Evolutionary conservation across 495 filamentous ascomycete genomes (phyloP), one percentile per base, ranked within the genome.

Genomic region (Opeltia flavorubescens): DNA sequence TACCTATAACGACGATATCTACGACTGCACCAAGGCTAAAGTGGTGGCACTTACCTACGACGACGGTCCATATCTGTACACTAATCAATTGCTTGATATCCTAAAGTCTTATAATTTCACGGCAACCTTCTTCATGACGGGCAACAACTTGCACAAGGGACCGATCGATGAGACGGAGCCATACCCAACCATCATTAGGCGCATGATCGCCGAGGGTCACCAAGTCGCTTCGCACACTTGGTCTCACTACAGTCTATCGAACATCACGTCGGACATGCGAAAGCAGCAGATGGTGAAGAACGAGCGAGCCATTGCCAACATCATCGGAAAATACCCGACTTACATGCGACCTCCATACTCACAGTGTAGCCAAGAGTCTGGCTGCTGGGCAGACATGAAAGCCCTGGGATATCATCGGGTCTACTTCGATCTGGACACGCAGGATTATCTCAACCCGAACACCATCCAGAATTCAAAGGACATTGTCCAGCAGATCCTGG

Each of bases 301-400:
- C 48, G 86, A 91, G 61, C 84, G 81, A 47, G 86, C 85, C 0
- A 53, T 91, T 17, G 78, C 80, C 36, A 84, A 84, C 43, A 80
- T 93, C 47, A 66, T 89, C 5, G 86, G 86, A 11, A 77, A 77
- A 51, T 81, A 88, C 60, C 86, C 86, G 3, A 82, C 83, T 2
- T 94, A 93, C 59, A 88, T 93, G 83, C 72, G 81, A 39, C 85
- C 85, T 3, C 85, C 85, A 5, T 93, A 81, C 62, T 84, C 81
- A 21, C 81, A 76, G 55, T 89, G 84, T 58, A 69, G 67, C 25
- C 57, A 61, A 2, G 68, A 67, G 20, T 66, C 67, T 3, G 64
- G 64, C 12, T 89, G 85, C 56, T 64, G 76, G 44, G 62, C 60
- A 7, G 74, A 80, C 30, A 63, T 89, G 55, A 68, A 69, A 15